Evolutionary conservation across 2,329 filamentous ascomycete species (phyloP).

Genomic region (Diaporthe longicolla): DNA sequence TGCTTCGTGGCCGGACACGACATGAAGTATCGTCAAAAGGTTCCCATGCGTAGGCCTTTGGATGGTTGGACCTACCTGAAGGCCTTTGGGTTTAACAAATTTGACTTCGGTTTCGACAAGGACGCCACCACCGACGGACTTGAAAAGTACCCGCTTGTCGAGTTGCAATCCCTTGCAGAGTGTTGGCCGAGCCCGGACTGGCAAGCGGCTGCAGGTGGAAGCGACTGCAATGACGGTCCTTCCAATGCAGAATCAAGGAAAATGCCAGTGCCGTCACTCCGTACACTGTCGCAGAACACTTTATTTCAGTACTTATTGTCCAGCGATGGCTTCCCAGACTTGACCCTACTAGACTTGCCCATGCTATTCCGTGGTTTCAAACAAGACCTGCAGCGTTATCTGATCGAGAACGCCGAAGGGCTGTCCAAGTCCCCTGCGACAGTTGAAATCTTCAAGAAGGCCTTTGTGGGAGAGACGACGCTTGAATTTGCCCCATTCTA

Average conservation of each 20-base stretch:
- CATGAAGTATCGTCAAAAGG: no score
- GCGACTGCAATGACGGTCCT: background rate
- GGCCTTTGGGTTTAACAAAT: background rate
- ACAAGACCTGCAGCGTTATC: background rate
- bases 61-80: background rate
- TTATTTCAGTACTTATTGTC: background rate
- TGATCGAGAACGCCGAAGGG: background rate
- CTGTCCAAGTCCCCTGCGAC: background rate
- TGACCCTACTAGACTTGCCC: background rate
- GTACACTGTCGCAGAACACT: background rate
- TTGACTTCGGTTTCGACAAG: background rate
- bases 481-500: background rate
- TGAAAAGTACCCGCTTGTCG: background rate
- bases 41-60: background rate
- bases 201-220: background rate
- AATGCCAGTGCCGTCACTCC: background rate
- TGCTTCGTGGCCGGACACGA: background rate
- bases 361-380: background rate
- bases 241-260: rapidly evolving
- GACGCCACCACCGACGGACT: background rate
- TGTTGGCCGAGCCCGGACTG: background rate
- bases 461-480: background rate
- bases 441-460: background rate
- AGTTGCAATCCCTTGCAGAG: background rate
- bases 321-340: background rate